phyloP scores from a whole-genome alignment of 2,329 filamentous ascomycete species.

The Anthostomella pinea region DNA sequence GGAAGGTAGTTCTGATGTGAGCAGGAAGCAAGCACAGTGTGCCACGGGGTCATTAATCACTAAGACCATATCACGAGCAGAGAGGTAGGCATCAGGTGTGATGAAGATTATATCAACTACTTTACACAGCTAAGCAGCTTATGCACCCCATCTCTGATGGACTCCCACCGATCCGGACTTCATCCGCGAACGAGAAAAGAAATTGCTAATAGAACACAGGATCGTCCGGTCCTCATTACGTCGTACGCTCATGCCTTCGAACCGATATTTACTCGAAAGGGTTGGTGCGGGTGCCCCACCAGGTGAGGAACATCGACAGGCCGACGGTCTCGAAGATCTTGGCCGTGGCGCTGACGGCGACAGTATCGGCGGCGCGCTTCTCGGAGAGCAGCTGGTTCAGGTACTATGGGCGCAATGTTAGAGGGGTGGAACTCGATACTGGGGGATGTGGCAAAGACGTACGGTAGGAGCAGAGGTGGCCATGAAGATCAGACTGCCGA shows the following conservation, averaged over 20 bases:
- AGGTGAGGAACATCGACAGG: constrained; percentile 87
- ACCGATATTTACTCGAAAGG: constrained; percentile 70
- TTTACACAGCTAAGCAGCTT: constrained; percentile 4
- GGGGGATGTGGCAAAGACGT: no score
- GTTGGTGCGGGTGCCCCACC: constrained; percentile 95
- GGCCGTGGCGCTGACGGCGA: constrained; percentile 79
- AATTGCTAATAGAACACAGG: constrained; percentile 19
- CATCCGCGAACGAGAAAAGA: constrained; percentile 7
- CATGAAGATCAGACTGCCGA: constrained; percentile 87
- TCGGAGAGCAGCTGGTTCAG: constrained; percentile 84
- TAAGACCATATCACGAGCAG: not conserved
- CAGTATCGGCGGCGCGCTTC: constrained; percentile 86
- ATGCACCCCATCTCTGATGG: constrained; percentile 1
- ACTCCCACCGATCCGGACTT: constrained; percentile 5
- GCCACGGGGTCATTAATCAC: no score
- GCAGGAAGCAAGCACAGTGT: no score
- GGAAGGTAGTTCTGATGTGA: no score
- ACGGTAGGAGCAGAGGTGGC: constrained; percentile 85
- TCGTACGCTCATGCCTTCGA: constrained; percentile 6
- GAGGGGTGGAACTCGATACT: no score
- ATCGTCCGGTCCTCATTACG: constrained; percentile 11
- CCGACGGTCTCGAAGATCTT: constrained; percentile 92
- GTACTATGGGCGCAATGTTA: constrained; percentile 55
- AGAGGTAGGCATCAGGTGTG: not conserved
- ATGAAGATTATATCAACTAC: constrained; percentile 8